phyloP scores from a whole-genome alignment of 768 basidiomycete genomes.

The Mycena indigotica region DNA sequence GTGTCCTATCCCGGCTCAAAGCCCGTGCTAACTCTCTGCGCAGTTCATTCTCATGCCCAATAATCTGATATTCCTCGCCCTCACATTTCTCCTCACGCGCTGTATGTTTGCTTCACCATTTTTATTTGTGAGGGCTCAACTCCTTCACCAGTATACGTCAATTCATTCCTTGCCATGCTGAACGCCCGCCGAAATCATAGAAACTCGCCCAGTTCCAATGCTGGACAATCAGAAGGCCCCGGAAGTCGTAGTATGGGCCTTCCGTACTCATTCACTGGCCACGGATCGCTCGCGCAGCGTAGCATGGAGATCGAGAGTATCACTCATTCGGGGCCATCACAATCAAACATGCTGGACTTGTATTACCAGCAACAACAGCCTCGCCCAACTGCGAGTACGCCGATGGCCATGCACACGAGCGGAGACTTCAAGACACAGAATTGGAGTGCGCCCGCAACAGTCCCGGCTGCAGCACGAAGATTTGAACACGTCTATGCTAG shows the following conservation, averaged over 20 bases:
- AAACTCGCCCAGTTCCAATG: neutral
- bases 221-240: neutral
- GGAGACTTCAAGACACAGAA: neutral
- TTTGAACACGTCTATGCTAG: neutral
- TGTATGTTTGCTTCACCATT: slow-evolving; percentile 32
- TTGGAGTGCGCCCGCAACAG: neutral
- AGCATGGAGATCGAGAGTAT: neutral
- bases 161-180: slow-evolving; percentile 39
- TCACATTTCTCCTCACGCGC: slow-evolving; percentile 48
- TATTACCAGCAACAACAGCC: neutral
- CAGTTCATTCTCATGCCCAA: slow-evolving; percentile 48
- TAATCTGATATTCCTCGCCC: slow-evolving; percentile 45
- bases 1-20: neutral
- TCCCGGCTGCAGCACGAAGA: neutral
- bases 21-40: neutral
- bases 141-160: slow-evolving; percentile 44
- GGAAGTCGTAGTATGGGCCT: neutral
- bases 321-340: neutral
- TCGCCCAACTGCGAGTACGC: neutral
- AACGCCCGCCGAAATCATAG: slow-evolving; percentile 9
- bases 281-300: neutral
- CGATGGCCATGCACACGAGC: neutral
- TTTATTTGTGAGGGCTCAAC: neutral
- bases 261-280: neutral
- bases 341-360: neutral